Base-by-base conservation (phyloP, 164 flowering plant genomes). In the Aristolochia contorta region DNA sequence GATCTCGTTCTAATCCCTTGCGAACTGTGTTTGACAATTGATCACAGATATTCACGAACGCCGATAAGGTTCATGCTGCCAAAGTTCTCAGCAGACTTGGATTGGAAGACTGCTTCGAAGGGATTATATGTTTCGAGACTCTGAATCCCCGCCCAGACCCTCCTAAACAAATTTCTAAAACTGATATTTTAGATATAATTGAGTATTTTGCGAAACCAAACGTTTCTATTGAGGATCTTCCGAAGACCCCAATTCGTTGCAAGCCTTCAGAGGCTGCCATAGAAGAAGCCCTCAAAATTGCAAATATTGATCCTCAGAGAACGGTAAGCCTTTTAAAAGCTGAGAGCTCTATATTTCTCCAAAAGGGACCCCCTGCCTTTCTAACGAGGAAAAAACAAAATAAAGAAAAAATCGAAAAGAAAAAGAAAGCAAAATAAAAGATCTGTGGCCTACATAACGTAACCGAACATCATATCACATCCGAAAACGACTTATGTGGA, bases 51-150 rank as follows among this genome's bases (percentile, higher is more conserved):
- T 85, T 91, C 60, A 85, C 99, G 10, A 94, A 94, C 61, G 80
- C 78, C 10, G 90, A 94, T 59, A 77, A 79, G 79, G 69, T 58
- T 18, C 99, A 94, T 71, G 93, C 85, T 4, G 75, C 72, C 12
- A 76, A 73, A 70, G 85, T 67, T 62, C 83, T 94, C 46, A 65
- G 63, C 59, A 77, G 73, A 68, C 90, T 94, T 58, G 96, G 97
- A 10, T 67, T 94, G 70, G 90, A 87, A 71, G 99, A 77, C 70
- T 87, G 96, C 66, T 94, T 94, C 60, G 96, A 94, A 57, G 73
- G 79, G 16, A 67, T 94, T 51, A 81, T 91, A 56, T 82, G 86
- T 67, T 94, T 94, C 59, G 99, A 94, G 76, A 80, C 91, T 24
- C 66, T 94, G 32, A 91, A 94, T 70, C 73, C 80, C 22, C 24